A percentile compares a stretch with the other conserved stretches of the same genome.
Evolutionary conservation across 1,139 yeast species (phyloP).

Genomic region (Nadsonia commutata): DNA sequence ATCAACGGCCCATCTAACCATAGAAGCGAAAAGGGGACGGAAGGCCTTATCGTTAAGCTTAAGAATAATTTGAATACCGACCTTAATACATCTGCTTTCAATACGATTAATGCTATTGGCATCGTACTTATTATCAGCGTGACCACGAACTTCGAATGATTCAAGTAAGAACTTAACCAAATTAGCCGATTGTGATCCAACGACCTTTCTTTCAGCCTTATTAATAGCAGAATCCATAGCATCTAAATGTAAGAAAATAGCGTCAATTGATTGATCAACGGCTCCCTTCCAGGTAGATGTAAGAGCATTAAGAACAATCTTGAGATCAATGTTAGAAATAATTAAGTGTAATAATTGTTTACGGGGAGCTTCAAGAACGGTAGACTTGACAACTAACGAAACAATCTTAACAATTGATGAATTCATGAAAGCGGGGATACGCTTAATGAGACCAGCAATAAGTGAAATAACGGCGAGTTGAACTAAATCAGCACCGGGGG

Average conservation of each 20-base stretch:
- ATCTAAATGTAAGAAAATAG: constrained; percentile 58
- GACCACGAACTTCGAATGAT: constrained; percentile 40
- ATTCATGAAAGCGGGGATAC: constrained; percentile 75
- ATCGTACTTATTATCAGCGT: constrained; percentile 41
- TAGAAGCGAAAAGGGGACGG: constrained; percentile 77
- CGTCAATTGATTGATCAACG: constrained; percentile 26
- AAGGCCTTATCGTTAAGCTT: constrained; percentile 86
- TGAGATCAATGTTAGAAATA: constrained; percentile 54
- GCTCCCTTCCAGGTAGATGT: constrained; percentile 52
- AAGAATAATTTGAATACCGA: constrained; percentile 68
- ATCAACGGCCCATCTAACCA: constrained; percentile 87
- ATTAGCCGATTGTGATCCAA: constrained; percentile 51
- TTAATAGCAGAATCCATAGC: constrained; percentile 53
- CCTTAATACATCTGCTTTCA: constrained; percentile 58
- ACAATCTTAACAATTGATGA: constrained; percentile 53
- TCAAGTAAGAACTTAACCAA: constrained; percentile 59
- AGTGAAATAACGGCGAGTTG: constrained; percentile 49
- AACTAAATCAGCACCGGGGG: constrained; percentile 16
- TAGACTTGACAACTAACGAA: constrained; percentile 35
- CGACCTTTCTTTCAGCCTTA: constrained; percentile 55
- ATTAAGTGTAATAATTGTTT: constrained; percentile 49
- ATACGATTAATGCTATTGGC: constrained; percentile 65
- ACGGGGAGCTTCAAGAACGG: constrained; percentile 45
- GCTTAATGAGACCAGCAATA: constrained; percentile 60
- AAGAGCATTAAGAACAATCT: constrained; percentile 46